Percentiles rank a stretch among this genome's conserved stretches.
These are phyloP conservation scores for Cadophora gregata DNA, from an alignment of 2,329 filamentous ascomycete species.

Conservation along the genomic window DNA sequence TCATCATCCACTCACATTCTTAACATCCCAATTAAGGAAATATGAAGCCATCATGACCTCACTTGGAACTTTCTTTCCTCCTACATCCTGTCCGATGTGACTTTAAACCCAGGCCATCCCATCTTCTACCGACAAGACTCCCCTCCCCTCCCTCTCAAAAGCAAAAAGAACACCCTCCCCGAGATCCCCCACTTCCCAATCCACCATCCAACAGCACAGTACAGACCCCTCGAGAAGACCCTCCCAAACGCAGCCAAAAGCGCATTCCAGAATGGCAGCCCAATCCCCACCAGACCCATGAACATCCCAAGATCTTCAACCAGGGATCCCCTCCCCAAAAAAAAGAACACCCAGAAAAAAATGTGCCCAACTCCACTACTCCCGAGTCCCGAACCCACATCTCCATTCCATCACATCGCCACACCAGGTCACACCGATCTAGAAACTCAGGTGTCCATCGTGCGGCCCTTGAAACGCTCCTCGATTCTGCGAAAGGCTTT, in stretches of 20 bases:
- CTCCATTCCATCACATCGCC: neutral
- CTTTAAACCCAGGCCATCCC: neutral
- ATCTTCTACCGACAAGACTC: neutral
- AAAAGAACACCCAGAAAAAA: too few species aligned
- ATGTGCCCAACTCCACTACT: constrained; percentile 2
- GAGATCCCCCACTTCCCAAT: neutral
- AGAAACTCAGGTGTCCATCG: neutral
- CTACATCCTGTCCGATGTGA: neutral
- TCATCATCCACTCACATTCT: neutral
- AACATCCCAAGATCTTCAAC: neutral
- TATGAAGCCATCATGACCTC: constrained; percentile 9
- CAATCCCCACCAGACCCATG: constrained; percentile 13
- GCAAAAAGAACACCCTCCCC: neutral
- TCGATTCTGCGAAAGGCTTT: neutral
- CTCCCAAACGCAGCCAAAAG: neutral
- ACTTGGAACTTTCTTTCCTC: neutral
- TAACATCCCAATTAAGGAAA: neutral
- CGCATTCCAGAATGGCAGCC: neutral
- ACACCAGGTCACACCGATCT: neutral
- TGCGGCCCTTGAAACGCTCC: neutral
- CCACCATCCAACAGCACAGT: neutral
- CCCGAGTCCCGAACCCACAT: neutral
- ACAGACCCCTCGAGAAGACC: too few species aligned
- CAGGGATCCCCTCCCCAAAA: neutral
- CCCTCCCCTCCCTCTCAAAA: neutral